Conservation (phyloP, 257 asterid genomes). For the Solanum paucissectum region DNA sequence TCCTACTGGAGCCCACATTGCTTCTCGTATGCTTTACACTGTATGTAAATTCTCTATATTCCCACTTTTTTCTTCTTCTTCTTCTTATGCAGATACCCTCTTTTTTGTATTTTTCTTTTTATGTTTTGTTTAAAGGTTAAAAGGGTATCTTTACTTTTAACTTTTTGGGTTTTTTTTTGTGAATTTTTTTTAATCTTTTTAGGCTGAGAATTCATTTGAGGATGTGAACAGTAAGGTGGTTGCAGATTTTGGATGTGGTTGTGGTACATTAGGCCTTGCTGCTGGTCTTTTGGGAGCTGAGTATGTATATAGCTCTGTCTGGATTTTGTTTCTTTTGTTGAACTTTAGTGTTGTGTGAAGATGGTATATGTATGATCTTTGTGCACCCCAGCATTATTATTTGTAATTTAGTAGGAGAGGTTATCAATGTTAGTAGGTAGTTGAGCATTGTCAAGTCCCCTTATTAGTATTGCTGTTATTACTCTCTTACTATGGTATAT, state of each 20-base stretch:
- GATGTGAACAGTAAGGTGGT: slow-evolving; percentile 79
- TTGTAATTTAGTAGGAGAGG: background rate
- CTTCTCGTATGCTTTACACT: slow-evolving; percentile 83
- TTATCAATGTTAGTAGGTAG: background rate
- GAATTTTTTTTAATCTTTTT: background rate
- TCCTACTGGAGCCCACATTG: slow-evolving; percentile 96
- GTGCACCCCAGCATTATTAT: background rate
- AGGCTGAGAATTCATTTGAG: slow-evolving; percentile 89
- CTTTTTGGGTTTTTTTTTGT: background rate
- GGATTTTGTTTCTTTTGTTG: background rate
- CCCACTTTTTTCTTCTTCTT: background rate
- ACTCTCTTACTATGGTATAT: background rate
- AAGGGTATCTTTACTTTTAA: background rate
- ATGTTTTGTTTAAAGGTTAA: background rate
- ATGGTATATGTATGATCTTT: background rate
- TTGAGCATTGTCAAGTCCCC: background rate
- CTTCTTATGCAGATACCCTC: slow-evolving; percentile 1
- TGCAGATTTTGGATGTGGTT: slow-evolving; percentile 97
- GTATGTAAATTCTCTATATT: slow-evolving; percentile 41
- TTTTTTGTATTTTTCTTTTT: background rate
- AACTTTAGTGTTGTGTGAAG: background rate
- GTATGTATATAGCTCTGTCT: slow-evolving; percentile 21
- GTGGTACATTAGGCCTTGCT: slow-evolving; percentile 90
- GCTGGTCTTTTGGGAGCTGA: slow-evolving; percentile 88
- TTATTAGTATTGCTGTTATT: background rate